phyloP scores from a whole-genome alignment of 2,329 filamentous ascomycete genomes.

The Microsporum audouinii region DNA sequence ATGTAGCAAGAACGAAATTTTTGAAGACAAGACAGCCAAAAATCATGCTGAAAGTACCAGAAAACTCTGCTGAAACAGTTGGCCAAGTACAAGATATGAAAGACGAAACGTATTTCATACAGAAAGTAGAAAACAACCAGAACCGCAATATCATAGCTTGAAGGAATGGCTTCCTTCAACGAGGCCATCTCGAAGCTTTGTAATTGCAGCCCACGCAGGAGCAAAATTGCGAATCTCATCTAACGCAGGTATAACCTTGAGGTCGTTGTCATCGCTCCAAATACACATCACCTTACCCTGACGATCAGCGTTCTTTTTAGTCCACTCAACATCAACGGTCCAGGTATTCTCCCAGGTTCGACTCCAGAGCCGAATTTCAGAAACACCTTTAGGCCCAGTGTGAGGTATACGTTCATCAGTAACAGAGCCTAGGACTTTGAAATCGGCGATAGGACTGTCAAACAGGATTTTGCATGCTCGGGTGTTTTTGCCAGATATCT shows the following conservation, averaged over 20 bases:
- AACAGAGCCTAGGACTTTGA: conserved; percentile 52
- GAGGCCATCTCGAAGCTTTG: conserved; percentile 64
- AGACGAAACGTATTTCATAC: not conserved
- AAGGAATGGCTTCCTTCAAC: conserved; percentile 69
- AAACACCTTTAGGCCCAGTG: conserved; percentile 51
- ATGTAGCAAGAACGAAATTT: not conserved
- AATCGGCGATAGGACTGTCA: conserved; percentile 52
- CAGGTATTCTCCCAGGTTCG: conserved; percentile 67
- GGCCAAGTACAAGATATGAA: not conserved
- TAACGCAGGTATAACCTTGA: conserved; percentile 64
- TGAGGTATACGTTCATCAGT: conserved; percentile 52
- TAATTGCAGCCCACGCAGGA: conserved; percentile 67
- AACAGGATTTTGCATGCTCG: conserved; percentile 67
- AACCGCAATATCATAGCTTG: not conserved
- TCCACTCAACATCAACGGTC: conserved; percentile 63
- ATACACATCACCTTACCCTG: conserved; percentile 62
- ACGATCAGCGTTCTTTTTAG: conserved; percentile 34
- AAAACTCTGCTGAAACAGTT: not conserved
- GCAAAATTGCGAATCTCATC: conserved; percentile 67
- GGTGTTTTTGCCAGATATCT: conserved; percentile 61
- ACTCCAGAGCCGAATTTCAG: conserved; percentile 67
- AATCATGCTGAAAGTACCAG: not conserved
- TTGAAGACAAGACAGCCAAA: not conserved
- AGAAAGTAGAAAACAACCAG: not conserved
- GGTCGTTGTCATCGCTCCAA: conserved; percentile 74